Conservation (phyloP, 2,329 filamentous ascomycete genomes). For the Simplicillium aogashimaense region DNA sequence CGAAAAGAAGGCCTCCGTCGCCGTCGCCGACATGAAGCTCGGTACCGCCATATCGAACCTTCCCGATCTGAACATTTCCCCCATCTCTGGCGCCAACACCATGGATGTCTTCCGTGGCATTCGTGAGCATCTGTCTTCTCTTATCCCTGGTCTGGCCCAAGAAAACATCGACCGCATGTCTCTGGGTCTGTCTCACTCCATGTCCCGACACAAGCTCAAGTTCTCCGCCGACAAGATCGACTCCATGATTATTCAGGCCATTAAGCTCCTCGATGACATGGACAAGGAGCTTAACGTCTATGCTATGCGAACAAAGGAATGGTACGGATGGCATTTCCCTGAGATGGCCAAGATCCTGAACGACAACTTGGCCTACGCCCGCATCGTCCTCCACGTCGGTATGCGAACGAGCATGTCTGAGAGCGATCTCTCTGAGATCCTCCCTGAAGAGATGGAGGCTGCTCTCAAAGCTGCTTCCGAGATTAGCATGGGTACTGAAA, state of each 20-base stretch:
- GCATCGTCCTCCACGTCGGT: constrained; percentile 79
- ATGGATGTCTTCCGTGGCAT: constrained; percentile 91
- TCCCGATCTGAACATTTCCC: constrained; percentile 74
- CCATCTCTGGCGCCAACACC: constrained; percentile 52
- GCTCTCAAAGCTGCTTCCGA: constrained; percentile 91
- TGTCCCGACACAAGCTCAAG: constrained; percentile 96
- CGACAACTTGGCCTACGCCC: constrained; percentile 91
- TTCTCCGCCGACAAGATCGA: constrained; percentile 98
- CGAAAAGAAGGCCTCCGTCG: constrained; percentile 93
- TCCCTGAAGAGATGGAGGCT: constrained; percentile 89
- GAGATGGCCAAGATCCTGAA: constrained; percentile 96
- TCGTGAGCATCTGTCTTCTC: constrained; percentile 77
- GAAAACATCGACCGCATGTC: constrained; percentile 90
- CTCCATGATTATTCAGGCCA: constrained; percentile 98
- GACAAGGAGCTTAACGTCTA: constrained; percentile 99
- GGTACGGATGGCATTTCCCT: constrained; percentile 99
- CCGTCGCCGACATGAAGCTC: constrained; percentile 88
- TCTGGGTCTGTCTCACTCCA: constrained; percentile 90
- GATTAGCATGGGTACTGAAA: constrained; percentile 97
- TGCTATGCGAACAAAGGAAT: constrained; percentile 98
- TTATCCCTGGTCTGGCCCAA: constrained; percentile 80
- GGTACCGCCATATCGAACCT: constrained; percentile 88
- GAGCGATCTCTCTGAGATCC: constrained; percentile 75
- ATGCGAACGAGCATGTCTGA: constrained; percentile 72
- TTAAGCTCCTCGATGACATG: constrained; percentile 85